Evolutionary conservation across 345 rosid genomes (phyloP).

Genomic region (Zanthoxylum bungeanum): DNA sequence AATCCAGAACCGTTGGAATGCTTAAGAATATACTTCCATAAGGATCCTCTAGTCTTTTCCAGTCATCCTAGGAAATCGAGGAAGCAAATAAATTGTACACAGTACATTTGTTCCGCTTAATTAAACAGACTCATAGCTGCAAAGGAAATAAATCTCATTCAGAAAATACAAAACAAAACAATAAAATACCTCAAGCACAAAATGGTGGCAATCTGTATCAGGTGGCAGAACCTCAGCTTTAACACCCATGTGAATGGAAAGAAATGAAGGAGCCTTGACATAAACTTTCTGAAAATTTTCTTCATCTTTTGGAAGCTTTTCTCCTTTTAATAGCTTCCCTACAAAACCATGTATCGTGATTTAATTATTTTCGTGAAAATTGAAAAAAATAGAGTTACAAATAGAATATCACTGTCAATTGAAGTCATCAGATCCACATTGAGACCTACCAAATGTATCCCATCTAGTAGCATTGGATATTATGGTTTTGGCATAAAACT

Average conservation of each 20-base stretch:
- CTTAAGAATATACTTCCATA: constrained; percentile 96
- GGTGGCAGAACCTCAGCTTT: constrained; percentile 79
- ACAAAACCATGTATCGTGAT: background rate
- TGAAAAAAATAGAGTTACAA: background rate
- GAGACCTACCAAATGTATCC: constrained; percentile 92
- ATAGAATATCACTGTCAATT: background rate
- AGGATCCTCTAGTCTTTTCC: constrained; percentile 70
- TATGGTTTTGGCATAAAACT: constrained; percentile 65
- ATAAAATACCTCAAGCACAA: constrained; percentile 74
- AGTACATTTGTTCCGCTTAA: background rate
- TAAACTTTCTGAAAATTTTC: constrained; percentile 81
- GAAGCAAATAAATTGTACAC: background rate
- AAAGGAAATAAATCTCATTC: constrained; percentile 13
- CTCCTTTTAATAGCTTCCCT: constrained; percentile 88
- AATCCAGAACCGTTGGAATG: constrained; percentile 91
- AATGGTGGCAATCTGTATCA: constrained; percentile 94
- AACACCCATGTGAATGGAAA: constrained; percentile 96
- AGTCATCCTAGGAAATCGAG: constrained; percentile 47
- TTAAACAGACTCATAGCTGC: background rate
- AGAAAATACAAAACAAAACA: background rate
- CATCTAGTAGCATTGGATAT: constrained; percentile 98
- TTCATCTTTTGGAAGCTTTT: constrained; percentile 87
- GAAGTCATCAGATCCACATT: background rate
- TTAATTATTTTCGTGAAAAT: background rate
- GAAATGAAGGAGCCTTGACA: constrained; percentile 96